Conservation (phyloP, 495 filamentous ascomycete genomes). For the Rhizodiscina lignyota region DNA sequence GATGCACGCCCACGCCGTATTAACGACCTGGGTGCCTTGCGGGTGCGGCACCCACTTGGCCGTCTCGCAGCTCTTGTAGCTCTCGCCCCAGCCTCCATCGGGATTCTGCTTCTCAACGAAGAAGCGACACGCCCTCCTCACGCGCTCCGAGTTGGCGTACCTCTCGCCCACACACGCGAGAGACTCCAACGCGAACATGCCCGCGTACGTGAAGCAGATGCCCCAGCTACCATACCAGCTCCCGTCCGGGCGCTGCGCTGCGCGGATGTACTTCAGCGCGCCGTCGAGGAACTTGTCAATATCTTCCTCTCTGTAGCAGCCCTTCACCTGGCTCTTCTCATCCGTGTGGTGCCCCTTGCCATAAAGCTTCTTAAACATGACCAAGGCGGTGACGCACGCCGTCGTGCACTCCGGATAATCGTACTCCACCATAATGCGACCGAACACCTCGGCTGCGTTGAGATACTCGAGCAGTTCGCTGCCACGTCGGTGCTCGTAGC, state of each 20-base stretch:
- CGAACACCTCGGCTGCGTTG: slow-evolving; percentile 94
- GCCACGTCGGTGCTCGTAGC: slow-evolving; percentile 72
- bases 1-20: slow-evolving; percentile 84
- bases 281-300: slow-evolving; percentile 52
- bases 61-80: slow-evolving; percentile 60
- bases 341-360: no score
- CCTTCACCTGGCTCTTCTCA: no score
- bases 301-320: slow-evolving; percentile 61
- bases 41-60: slow-evolving; percentile 46
- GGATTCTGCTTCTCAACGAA: slow-evolving; percentile 63
- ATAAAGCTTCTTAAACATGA: slow-evolving; percentile 63
- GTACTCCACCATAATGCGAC: slow-evolving; percentile 94
- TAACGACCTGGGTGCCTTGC: slow-evolving; percentile 65
- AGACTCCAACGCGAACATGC: slow-evolving; percentile 86
- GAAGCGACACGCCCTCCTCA: slow-evolving; percentile 69
- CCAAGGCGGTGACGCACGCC: slow-evolving; percentile 78
- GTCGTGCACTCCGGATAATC: slow-evolving; percentile 97
- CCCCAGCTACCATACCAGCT: slow-evolving; percentile 97
- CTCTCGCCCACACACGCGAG: slow-evolving; percentile 67
- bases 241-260: slow-evolving; percentile 61
- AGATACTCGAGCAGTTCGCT: slow-evolving; percentile 63
- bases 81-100: slow-evolving; percentile 96
- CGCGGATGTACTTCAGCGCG: slow-evolving; percentile 68
- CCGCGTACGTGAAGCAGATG: slow-evolving; percentile 93
- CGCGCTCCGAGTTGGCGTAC: slow-evolving; percentile 52